Conservation (phyloP, 2,329 filamentous ascomycete genomes). For the Diaporthe ampelina region DNA sequence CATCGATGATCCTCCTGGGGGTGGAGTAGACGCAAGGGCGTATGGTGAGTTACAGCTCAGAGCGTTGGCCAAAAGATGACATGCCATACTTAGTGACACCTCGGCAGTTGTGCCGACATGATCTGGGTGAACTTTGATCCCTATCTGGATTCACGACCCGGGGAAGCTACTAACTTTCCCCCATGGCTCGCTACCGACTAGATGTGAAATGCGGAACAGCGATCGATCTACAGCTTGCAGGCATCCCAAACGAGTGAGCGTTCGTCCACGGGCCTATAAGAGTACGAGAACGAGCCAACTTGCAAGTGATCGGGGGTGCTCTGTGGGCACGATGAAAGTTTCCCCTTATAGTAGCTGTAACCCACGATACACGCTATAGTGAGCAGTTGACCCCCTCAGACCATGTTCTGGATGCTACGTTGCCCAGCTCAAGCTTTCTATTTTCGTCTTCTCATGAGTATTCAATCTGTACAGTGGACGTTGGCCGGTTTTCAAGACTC, state of each 20-base stretch:
- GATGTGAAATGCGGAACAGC: neutral
- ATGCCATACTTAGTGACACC: neutral
- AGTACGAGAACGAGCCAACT: neutral
- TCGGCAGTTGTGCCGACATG: conserved; percentile 25
- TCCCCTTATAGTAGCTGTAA: neutral
- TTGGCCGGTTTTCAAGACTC: neutral
- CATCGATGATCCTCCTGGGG: neutral
- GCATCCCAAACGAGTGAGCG: neutral
- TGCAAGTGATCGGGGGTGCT: neutral
- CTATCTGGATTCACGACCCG: neutral
- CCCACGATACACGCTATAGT: neutral
- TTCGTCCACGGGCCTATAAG: no score
- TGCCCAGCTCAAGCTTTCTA: neutral
- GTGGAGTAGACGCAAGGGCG: neutral
- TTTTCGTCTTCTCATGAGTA: neutral
- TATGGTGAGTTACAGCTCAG: neutral
- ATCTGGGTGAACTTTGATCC: conserved; percentile 15
- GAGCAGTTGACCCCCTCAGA: neutral
- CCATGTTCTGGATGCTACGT: neutral
- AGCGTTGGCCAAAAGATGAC: conserved; percentile 9
- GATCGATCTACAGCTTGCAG: conserved; percentile 24
- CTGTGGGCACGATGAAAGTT: neutral
- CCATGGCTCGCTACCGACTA: neutral
- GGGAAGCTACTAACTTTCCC: neutral
- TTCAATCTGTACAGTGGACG: neutral